Percentiles rank a stretch among this genome's conserved stretches.
Evolutionary conservation across 495 filamentous ascomycete species (phyloP).

Genomic region (Cudoniella acicularis): DNA sequence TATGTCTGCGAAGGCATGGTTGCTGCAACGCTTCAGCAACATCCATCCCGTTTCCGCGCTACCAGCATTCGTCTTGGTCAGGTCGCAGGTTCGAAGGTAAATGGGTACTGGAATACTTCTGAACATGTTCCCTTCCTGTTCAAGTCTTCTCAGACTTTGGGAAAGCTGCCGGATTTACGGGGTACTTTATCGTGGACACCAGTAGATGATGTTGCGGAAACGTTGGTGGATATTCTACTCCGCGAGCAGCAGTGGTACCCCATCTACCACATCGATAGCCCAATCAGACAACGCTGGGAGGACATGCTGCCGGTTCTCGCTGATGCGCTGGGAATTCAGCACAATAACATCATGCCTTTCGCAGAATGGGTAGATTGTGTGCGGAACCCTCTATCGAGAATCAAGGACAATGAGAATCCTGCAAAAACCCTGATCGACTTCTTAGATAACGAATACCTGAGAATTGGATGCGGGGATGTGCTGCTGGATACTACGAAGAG

Average conservation of each 20-base stretch:
- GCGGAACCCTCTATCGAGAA: constrained; percentile 17
- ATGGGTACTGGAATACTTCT: constrained; percentile 49
- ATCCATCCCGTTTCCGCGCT: constrained; percentile 38
- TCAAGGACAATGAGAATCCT: constrained; percentile 42
- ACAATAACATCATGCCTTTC: constrained; percentile 37
- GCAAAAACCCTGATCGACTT: constrained; percentile 44
- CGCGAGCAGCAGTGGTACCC: constrained; percentile 27
- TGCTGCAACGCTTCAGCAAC: constrained; percentile 41
- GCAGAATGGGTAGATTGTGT: constrained; percentile 45
- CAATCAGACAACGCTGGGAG: constrained; percentile 43
- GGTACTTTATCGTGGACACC: constrained; percentile 47
- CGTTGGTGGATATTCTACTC: constrained; percentile 37
- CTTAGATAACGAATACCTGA: constrained; percentile 44
- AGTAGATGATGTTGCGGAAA: constrained; percentile 41
- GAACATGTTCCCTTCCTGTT: constrained; percentile 49
- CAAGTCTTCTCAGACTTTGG: constrained; percentile 47
- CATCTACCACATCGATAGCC: constrained; percentile 57
- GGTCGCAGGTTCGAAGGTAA: constrained; percentile 43
- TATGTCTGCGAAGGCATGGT: constrained; percentile 47
- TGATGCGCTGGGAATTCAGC: constrained; percentile 35
- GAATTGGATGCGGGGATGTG: constrained; percentile 53
- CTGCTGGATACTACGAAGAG: constrained; percentile 38
- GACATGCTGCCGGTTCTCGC: constrained; percentile 40
- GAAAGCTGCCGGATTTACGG: constrained; percentile 38
- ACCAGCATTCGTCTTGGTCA: constrained; percentile 47